Conservation (phyloP, 495 filamentous ascomycete genomes). For the Pseudoneurospora amorphoporcata region DNA sequence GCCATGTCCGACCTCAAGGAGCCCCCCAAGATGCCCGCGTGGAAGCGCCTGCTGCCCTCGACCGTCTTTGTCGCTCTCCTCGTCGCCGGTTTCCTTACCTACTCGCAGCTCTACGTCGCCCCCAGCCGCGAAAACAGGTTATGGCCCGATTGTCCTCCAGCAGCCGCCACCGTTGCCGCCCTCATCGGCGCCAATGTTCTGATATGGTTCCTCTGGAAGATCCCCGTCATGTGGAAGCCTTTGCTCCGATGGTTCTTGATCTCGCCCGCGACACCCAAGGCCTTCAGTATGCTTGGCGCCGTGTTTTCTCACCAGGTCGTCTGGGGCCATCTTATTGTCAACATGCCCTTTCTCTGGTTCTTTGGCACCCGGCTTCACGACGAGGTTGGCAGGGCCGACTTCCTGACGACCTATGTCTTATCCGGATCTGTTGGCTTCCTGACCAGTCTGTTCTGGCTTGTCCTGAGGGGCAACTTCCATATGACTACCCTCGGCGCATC, state of each 20-base stretch:
- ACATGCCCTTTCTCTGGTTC: constrained; percentile 53
- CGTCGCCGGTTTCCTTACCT: constrained; percentile 40
- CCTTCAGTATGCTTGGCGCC: constrained; percentile 55
- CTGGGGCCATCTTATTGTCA: constrained; percentile 51
- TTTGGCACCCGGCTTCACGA: constrained; percentile 57
- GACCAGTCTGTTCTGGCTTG: constrained; percentile 46
- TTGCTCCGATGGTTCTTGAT: constrained; percentile 73
- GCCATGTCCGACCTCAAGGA: constrained; percentile 34
- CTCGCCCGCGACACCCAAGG: constrained; percentile 56
- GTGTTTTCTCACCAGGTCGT: constrained; percentile 69
- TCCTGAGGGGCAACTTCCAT: constrained; percentile 33
- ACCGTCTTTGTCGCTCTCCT: constrained; percentile 44
- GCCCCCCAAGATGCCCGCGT: constrained; percentile 36
- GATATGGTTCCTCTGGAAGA: constrained; percentile 54
- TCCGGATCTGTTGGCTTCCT: constrained; percentile 59
- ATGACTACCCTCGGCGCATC: constrained; percentile 58
- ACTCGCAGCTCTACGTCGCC: constrained; percentile 52
- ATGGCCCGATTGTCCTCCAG: constrained; percentile 64
- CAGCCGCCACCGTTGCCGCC: constrained; percentile 62
- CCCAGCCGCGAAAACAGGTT: constrained; percentile 48
- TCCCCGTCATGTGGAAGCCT: constrained; percentile 58
- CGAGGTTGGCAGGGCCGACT: constrained; percentile 74
- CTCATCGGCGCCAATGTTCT: constrained; percentile 56
- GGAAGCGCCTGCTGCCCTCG: constrained; percentile 57
- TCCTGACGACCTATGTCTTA: constrained; percentile 67